Base-by-base conservation (phyloP, 2,329 filamentous ascomycete genomes). In the Colletotrichum theobromicola region DNA sequence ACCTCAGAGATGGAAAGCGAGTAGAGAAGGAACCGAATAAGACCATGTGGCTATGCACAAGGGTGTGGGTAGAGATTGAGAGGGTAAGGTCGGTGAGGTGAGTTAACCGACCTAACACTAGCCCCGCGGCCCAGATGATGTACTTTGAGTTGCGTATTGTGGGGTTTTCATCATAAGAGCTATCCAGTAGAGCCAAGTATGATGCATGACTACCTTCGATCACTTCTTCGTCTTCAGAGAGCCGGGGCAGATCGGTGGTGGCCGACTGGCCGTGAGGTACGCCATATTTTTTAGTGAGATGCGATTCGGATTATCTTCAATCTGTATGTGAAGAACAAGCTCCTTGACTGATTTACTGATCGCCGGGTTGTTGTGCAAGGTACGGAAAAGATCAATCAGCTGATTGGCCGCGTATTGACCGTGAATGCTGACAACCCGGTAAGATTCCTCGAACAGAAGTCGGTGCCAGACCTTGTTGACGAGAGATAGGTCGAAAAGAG, bases 331-430 rank as follows among this genome's bases (percentile, higher is more conserved):
- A 46, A 46, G 42, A 21, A 21, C 1, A 46, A 46, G 21, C 42
- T 46, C 42, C 18, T 46, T 7, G 42, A 46, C 12, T 1, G 42
- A 46, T 5, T 46, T 46, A 1, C 42, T 46, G 42, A 46, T 21
- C 0, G 42, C 1, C 0, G 42, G 42, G 2, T 21, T 46, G 18
- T 46, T 46, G 42, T 7, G 0, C 18, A 46, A 46, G 42, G 1
- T 2, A 4, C 42, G 42, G 42, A 46, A 2, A 46, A 46, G 42
- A 21, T 46, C 2, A 18, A 46, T 2, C 2, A 46, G 42, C 42
- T 46, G 1, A 46, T 46, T 46, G 21, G 42, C 42, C 42, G 1
- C 42, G 21, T 46, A 1, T 2, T n/a, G 18, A 2, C 42, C 42
- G 42, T 46, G 42, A 46, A 46, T 46, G 21, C 42, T 46, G 42